Evolutionary conservation across 163 green algal genomes (phyloP), one percentile per base, ranked within the genome.

Genomic region (Volvox carteri): DNA sequence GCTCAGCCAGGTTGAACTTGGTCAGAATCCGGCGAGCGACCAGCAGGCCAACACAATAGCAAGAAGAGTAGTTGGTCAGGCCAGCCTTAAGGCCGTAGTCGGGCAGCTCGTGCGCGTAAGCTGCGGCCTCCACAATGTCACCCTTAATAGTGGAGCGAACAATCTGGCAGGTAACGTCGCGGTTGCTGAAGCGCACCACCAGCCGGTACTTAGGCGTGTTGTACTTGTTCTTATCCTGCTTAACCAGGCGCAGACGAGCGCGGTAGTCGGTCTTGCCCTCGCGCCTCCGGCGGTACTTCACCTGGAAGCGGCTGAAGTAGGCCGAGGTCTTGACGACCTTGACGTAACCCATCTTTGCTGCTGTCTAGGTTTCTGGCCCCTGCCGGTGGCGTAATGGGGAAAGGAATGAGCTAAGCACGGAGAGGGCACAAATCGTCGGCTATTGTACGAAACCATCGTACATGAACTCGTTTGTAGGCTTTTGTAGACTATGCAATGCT

Each of bases 171-270:
- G 89, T 96, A 73, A 99, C 94, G 90, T 99, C 96, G 79, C 94
- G 95, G 96, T 99, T 99, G 90, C 93, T 97, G 95, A 99, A 99
- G 79, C 98, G 96, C 52, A 99, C 98, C 30, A 98, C 93, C 44
- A 99, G 91, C 52, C 98, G 92, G 95, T 98, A 98, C 94, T 98
- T 98, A 78, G 95, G 95, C 39, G 95, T 96, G 91, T 96, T 96
- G 92, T 98, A 99, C 96, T 99, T 99, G 97, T 99, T 99, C 97
- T 99, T 99, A 96, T 99, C 98, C 96, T 99, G 98, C 75, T 94
- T 97, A 77, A 93, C 95, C 90, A 99, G 93, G 19, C 96, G 89
- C 41, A 98, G 94, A 88, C 98, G 97, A 35, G 98, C 97, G 56
- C 96, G 93, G 83, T 91, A 94, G 88, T 94, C 90, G 28, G 96